These are phyloP conservation scores for Coemansia sp. DNA, from an alignment of 192 early-diverging fungal species.

Conservation along the genomic window DNA sequence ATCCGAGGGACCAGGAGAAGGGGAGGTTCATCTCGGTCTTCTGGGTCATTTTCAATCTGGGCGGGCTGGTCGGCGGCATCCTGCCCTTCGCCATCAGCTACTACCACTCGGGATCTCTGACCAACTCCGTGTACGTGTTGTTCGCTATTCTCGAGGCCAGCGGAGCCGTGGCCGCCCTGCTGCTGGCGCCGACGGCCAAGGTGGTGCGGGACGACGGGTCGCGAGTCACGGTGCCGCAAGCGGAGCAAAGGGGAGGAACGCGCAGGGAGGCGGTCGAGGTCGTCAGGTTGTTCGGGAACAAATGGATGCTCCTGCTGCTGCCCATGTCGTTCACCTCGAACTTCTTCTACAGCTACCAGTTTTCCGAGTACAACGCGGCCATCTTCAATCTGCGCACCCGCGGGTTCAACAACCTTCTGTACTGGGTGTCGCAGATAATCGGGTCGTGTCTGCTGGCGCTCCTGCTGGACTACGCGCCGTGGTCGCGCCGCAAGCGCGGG, in stretches of 20 bases:
- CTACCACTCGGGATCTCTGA: conserved; percentile 57
- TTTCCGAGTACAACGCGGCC: conserved; percentile 58
- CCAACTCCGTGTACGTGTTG: conserved; percentile 67
- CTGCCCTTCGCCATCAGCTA: conserved; percentile 70
- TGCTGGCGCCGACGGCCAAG: conserved; percentile 59
- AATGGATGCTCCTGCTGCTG: conserved; percentile 67
- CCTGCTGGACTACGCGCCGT: conserved; percentile 60
- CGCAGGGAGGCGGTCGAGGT: conserved; percentile 61
- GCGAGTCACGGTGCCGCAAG: conserved; percentile 56
- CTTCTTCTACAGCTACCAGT: conserved; percentile 81
- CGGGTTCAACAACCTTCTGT: conserved; percentile 73
- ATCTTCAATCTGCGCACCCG: conserved; percentile 72
- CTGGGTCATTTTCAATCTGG: conserved; percentile 79
- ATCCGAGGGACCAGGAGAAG: conserved; percentile 76
- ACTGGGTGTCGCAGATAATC: conserved; percentile 76
- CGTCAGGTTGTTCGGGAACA: conserved; percentile 62
- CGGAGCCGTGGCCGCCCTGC: conserved; percentile 60
- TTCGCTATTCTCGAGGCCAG: conserved; percentile 74
- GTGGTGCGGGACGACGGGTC: conserved; percentile 73
- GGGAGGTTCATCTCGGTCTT: conserved; percentile 80
- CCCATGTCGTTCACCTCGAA: conserved; percentile 77
- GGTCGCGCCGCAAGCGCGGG: conserved; percentile 64
- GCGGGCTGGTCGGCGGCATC: conserved; percentile 73
- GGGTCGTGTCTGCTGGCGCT: conserved; percentile 65
- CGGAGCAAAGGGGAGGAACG: conserved; percentile 49